Evolutionary conservation across 2,329 filamentous ascomycete genomes (phyloP).

Genomic region (Alternaria solani): DNA sequence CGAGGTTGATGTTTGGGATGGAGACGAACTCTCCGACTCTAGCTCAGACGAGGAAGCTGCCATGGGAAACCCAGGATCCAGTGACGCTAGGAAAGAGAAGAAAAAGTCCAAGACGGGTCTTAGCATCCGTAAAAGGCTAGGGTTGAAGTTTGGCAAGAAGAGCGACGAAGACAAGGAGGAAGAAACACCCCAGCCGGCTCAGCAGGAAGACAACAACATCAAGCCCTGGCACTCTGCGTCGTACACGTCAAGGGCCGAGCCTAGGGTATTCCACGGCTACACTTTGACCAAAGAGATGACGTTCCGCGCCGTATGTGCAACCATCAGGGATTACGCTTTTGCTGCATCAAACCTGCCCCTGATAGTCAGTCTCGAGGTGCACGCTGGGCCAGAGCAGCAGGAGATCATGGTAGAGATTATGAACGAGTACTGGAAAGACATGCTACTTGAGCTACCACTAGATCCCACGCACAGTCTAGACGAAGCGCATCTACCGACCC

Average conservation of each 20-base stretch:
- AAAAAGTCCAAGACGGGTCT: conserved; percentile 38
- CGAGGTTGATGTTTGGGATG: conserved; percentile 95
- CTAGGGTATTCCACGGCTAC: conserved; percentile 82
- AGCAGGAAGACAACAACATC: conserved; percentile 26
- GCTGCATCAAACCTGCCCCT: conserved; percentile 76
- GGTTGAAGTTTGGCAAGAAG: conserved; percentile 43
- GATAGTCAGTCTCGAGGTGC: conserved; percentile 92
- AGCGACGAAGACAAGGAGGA: conserved; percentile 31
- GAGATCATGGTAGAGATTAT: conserved; percentile 94
- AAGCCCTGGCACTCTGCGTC: conserved; percentile 45
- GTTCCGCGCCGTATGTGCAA: conserved; percentile 85
- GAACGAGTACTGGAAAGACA: conserved; percentile 81
- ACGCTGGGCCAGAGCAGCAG: conserved; percentile 83
- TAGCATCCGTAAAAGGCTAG: conserved; percentile 48
- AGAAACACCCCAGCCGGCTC: conserved; percentile 14
- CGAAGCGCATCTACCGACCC: conserved; percentile 68
- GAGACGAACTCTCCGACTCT: conserved; percentile 58
- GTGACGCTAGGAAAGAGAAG: conserved; percentile 38
- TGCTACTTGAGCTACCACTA: conserved; percentile 71
- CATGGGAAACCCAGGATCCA: conserved; percentile 26
- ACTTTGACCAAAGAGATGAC: conserved; percentile 86
- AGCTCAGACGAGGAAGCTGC: conserved; percentile 48
- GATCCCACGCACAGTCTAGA: conserved; percentile 51
- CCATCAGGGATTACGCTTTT: conserved; percentile 82
- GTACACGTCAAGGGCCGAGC: conserved; percentile 63